phyloP scores from a whole-genome alignment of 257 asterid species.

The Handroanthus guayacan region DNA sequence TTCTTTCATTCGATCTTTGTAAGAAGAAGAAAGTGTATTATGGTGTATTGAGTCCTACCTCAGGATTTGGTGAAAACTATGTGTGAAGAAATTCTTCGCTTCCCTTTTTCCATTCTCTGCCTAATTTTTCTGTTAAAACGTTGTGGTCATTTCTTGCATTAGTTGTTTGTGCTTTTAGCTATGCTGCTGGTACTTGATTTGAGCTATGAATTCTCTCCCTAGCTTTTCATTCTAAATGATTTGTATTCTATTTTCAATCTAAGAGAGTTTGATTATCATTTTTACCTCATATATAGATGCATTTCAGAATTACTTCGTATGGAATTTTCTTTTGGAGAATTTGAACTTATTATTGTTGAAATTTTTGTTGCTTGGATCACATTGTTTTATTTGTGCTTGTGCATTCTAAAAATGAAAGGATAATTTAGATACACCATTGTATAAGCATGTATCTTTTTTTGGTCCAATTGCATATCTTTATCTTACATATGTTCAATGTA shows the following conservation, averaged over 20 bases:
- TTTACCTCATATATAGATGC: neutral
- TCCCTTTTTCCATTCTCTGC: no score
- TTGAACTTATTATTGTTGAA: conserved; percentile 18
- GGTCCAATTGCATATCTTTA: conserved; percentile 20
- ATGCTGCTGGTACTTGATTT: no score
- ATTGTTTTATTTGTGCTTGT: neutral
- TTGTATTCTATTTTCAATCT: conserved; percentile 20
- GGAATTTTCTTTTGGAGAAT: neutral
- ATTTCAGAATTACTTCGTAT: neutral
- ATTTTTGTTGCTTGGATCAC: conserved; percentile 18
- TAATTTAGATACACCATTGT: conserved; percentile 15
- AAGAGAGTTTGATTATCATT: conserved; percentile 13
- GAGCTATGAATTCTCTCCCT: conserved; percentile 53
- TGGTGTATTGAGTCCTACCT: no score
- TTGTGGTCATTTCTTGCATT: no score
- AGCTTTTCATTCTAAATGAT: conserved; percentile 26
- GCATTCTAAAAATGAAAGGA: neutral
- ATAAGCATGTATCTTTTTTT: conserved; percentile 14
- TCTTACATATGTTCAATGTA: neutral
- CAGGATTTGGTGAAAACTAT: no score
- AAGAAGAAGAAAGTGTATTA: no score
- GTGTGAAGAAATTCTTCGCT: no score
- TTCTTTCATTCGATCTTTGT: no score
- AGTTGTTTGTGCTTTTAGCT: no score
- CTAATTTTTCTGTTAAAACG: no score